Evolutionary conservation across 2,329 filamentous ascomycete species (phyloP).

Genomic region (Claviceps fusiformis): DNA sequence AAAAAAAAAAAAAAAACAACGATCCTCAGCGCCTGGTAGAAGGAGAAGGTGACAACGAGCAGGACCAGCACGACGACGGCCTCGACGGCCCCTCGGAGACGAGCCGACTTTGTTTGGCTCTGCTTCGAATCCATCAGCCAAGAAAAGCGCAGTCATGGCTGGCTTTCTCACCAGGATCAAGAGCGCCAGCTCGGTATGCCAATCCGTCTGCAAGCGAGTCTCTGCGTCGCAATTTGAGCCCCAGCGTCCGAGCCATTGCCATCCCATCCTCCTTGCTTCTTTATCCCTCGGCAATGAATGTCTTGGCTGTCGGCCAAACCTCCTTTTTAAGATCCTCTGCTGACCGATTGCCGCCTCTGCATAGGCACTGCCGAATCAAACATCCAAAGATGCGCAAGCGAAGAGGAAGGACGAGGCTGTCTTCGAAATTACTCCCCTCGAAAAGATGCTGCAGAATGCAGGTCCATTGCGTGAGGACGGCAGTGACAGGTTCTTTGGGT

Average conservation of each 20-base stretch:
- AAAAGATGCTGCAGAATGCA: constrained; percentile 68
- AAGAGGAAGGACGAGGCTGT: constrained; percentile 45
- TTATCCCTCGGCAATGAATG: neutral
- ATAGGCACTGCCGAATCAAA: constrained; percentile 30
- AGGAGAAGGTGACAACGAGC: neutral
- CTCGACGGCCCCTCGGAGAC: neutral
- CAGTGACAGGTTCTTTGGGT: constrained; percentile 94
- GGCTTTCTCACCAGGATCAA: constrained; percentile 48
- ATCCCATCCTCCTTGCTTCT: neutral
- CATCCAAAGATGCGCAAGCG: constrained; percentile 31
- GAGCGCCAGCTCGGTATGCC: constrained; percentile 38
- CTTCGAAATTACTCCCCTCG: constrained; percentile 47
- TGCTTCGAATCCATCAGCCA: constrained; percentile 4
- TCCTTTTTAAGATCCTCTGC: constrained; percentile 12
- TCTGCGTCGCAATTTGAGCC: neutral
- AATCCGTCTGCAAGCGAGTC: neutral
- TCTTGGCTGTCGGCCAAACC: neutral
- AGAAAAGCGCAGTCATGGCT: constrained; percentile 29
- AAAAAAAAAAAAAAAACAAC: neutral
- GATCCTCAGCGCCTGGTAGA: constrained; percentile 1
- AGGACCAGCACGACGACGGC: neutral
- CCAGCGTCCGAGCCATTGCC: neutral
- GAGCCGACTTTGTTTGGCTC: neutral
- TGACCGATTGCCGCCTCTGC: constrained; percentile 18
- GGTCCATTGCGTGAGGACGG: constrained; percentile 75